Conservation (phyloP, 495 filamentous ascomycete species). For the Parmelia sp. region DNA sequence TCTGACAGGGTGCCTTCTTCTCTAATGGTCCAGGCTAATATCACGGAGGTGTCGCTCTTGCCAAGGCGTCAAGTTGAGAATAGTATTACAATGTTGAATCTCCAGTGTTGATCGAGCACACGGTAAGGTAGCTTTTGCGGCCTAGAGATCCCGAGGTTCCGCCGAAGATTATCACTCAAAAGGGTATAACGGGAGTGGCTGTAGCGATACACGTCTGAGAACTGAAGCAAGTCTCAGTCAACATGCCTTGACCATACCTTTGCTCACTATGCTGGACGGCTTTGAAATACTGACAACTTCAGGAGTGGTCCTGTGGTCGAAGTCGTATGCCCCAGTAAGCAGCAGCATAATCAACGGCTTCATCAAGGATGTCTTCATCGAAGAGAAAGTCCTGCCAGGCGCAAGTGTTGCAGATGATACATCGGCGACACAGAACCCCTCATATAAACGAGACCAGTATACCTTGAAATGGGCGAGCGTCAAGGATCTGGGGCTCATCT, state of each 20-base stretch:
- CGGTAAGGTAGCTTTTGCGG: conserved; percentile 9
- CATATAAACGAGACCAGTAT: conserved; percentile 88
- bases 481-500: conserved; percentile 90
- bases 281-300: conserved; percentile 96
- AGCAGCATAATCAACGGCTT: conserved; percentile 85
- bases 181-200: too few relatives aligned
- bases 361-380: conserved; percentile 94
- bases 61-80: not conserved
- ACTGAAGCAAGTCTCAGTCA: not conserved
- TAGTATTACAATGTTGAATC: too few relatives aligned
- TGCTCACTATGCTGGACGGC: conserved; percentile 68
- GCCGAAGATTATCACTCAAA: conserved; percentile 4
- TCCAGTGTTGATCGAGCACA: too few relatives aligned
- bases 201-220: too few relatives aligned
- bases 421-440: conserved; percentile 54
- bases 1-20: not conserved
- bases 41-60: not conserved
- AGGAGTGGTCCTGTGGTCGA: conserved; percentile 94
- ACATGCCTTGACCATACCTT: not conserved
- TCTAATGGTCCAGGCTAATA: too few relatives aligned
- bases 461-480: conserved; percentile 88
- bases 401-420: conserved; percentile 51
- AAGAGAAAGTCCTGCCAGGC: conserved; percentile 69
- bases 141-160: conserved; percentile 11
- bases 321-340: conserved; percentile 71